Conservation (phyloP, 1,139 yeast genomes). For the Yamadazyma taylorii region DNA sequence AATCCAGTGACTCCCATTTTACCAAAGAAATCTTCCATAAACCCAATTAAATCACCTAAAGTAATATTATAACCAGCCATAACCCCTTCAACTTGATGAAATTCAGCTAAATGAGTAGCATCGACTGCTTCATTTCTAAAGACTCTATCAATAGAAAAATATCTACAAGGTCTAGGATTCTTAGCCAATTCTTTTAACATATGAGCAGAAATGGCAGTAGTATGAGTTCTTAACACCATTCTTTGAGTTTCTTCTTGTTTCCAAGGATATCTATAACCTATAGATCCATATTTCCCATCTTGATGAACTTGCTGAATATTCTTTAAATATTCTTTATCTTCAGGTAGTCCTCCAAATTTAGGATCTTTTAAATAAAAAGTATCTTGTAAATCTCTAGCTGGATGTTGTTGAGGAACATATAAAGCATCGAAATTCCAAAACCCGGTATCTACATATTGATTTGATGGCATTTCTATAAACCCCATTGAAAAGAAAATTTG, state of each 20-base stretch:
- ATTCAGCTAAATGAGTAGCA: conserved; percentile 99
- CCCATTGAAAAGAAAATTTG: conserved; percentile 98
- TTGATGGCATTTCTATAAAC: conserved; percentile 98
- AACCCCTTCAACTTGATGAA: conserved; percentile 99
- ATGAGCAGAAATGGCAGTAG: conserved; percentile 89
- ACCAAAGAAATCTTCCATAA: conserved; percentile 95
- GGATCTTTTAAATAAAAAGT: conserved; percentile 98
- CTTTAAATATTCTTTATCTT: conserved; percentile 73
- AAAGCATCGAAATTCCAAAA: conserved; percentile 98
- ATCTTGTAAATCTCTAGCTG: conserved; percentile 98
- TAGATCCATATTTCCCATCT: conserved; percentile 88
- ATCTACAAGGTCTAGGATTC: conserved; percentile 87
- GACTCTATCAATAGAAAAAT: conserved; percentile 95
- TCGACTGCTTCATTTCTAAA: conserved; percentile 99
- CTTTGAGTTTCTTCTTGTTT: conserved; percentile 83
- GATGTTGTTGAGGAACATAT: conserved; percentile 98
- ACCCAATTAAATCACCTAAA: conserved; percentile 93
- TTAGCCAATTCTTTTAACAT: conserved; percentile 86
- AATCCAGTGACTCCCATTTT: conserved; percentile 96
- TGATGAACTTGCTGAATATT: conserved; percentile 84
- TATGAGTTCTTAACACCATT: conserved; percentile 94
- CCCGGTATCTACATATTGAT: conserved; percentile 95
- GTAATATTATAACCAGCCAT: conserved; percentile 95
- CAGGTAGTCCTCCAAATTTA: conserved; percentile 71
- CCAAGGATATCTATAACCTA: conserved; percentile 99